Percentiles rank a stretch among this genome's conserved stretches.
Evolutionary conservation across 1,284 basidiomycete genomes (phyloP).

Genomic region (Xerocomus minutiporus): DNA sequence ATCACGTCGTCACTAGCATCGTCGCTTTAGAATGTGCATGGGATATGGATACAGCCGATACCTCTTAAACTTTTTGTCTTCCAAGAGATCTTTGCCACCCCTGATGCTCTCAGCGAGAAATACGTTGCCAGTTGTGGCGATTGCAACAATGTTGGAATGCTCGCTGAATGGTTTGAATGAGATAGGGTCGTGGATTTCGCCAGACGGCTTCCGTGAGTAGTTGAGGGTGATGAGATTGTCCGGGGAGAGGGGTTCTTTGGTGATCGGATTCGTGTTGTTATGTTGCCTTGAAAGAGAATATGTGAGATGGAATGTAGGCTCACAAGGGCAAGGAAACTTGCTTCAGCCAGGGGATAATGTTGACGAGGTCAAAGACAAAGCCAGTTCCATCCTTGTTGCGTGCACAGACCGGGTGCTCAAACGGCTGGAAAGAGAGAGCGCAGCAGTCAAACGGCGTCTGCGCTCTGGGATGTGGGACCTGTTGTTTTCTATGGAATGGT

Average conservation of each 20-base stretch:
- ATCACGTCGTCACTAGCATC: conserved; percentile 77
- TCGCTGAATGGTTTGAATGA: conserved; percentile 91
- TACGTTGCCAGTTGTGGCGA: conserved; percentile 89
- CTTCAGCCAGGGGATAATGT: conserved; percentile 94
- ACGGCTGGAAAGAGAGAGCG: conserved; percentile 88
- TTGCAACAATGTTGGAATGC: conserved; percentile 87
- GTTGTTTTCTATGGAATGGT: conserved; percentile 50
- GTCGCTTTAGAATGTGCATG: neutral
- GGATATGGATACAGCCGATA: conserved; percentile 26
- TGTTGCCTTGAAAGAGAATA: conserved; percentile 50
- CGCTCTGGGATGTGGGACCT: conserved; percentile 56
- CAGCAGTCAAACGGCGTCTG: conserved; percentile 88
- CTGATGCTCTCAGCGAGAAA: conserved; percentile 89
- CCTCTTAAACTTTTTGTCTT: conserved; percentile 84
- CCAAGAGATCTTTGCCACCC: conserved; percentile 80
- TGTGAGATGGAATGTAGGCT: conserved; percentile 18
- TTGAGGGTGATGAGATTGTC: conserved; percentile 84
- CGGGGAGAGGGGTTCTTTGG: conserved; percentile 75
- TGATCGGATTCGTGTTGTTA: conserved; percentile 80
- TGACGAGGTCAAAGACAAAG: conserved; percentile 79
- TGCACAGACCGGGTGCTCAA: conserved; percentile 85
- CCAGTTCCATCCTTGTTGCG: conserved; percentile 76
- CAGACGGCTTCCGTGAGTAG: conserved; percentile 77
- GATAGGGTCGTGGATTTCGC: conserved; percentile 86
- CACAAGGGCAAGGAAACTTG: conserved; percentile 37